Conservation (phyloP, 768 basidiomycete species). For the Sarcodon sp. region DNA sequence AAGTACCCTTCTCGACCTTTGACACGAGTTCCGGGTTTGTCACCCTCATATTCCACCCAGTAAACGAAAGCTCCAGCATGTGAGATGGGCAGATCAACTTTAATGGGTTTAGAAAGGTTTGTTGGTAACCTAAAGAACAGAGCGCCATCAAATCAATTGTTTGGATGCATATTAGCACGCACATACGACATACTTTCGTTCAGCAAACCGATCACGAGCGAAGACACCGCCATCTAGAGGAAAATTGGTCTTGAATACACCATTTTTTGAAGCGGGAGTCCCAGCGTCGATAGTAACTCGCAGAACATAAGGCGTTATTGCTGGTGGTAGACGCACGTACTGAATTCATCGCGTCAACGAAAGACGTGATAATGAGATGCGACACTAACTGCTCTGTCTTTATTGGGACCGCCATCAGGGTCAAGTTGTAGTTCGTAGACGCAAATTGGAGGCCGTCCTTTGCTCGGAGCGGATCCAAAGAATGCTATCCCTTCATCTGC, state of each 20-base stretch:
- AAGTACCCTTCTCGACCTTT: conserved; percentile 89
- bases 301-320: conserved; percentile 77
- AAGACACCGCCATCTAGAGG: conserved; percentile 88
- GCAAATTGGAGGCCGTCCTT: conserved; percentile 51
- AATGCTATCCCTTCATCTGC: conserved; percentile 89
- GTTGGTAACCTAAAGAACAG: conserved; percentile 51
- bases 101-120: conserved; percentile 82
- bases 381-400: conserved; percentile 59
- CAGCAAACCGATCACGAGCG: conserved; percentile 56
- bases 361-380: conserved; percentile 1
- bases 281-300: conserved; percentile 89
- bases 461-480: conserved; percentile 45
- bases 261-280: conserved; percentile 81
- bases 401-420: conserved; percentile 81
- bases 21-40: conserved; percentile 41
- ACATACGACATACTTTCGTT: conserved; percentile 51
- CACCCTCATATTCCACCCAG: conserved; percentile 84
- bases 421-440: conserved; percentile 85
- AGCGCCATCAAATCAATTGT: neutral
- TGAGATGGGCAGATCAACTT: conserved; percentile 91
- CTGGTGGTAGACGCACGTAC: conserved; percentile 96
- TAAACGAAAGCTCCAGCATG: conserved; percentile 94
- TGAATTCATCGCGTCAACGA: conserved; percentile 16
- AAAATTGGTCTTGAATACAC: conserved; percentile 92
- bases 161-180: neutral